Base-by-base conservation (phyloP, 768 basidiomycete species). In the Hypholoma sublateritium region DNA sequence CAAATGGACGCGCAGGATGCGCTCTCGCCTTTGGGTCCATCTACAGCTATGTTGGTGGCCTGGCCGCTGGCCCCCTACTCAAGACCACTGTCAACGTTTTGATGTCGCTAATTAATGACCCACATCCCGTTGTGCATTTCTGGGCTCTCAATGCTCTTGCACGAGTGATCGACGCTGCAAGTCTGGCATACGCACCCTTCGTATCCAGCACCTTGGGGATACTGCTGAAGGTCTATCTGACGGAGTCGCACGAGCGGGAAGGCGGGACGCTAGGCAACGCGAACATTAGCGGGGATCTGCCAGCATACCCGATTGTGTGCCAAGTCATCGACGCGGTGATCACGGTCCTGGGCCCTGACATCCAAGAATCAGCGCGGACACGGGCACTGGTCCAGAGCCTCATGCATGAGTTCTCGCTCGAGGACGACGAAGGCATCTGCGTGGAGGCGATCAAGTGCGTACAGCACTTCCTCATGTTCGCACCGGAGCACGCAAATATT, bases 401-500 rank as follows among this genome's bases (percentile, higher is more conserved):
- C 16, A 89, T 98, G 4, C 82, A 87, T 57, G 89, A 94, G 63
- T 93, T 98, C 65, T 85, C 86, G 3, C 72, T 83, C 39, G 95
- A 98, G 65, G 83, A 86, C 2, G 93, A 97, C 61, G 93, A 96
- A 65, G 87, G 88, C 1, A 87, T 95, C 53, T 80, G 88, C 36
- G 91, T 98, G 1, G 94, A 98, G 69, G 95, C 95, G 2, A 95
- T 98, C 71, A 92, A 90, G 71, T 96, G 95, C 70, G 87, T 94
- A 11, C 96, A 98, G 65, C 96, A 98, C 68, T 89, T 97, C 77
- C 81, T 98, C 39, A 96, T 99, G 86, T 98, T 98, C 62, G 89
- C 92, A 0, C 89, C 94, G 0, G 85, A 91, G 59, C 81, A 92
- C 52, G 85, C 93, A 55, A 80, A 94, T 57, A 83, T 95, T 12